Evolutionary conservation across 2,329 filamentous ascomycete genomes (phyloP).

Genomic region (Rutstroemia sp.): DNA sequence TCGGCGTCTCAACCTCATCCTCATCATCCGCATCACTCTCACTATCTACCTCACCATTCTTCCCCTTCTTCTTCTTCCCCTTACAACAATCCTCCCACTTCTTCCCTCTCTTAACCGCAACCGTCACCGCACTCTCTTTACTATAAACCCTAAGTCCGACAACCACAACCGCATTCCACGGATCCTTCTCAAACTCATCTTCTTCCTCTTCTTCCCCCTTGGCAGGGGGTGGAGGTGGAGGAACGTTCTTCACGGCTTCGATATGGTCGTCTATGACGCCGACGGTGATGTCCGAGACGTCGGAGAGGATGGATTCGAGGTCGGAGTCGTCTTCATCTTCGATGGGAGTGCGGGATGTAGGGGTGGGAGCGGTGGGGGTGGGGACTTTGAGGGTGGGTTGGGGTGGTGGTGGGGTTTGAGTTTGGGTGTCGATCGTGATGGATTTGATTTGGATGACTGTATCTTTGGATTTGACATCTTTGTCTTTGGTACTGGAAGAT

Average conservation of each 20-base stretch:
- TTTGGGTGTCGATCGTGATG: not conserved
- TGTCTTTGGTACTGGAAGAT: conserved; percentile 6
- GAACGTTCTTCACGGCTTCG: conserved; percentile 11
- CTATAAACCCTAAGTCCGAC: conserved; percentile 55
- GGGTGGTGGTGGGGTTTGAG: not conserved
- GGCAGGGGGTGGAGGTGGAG: conserved; percentile 10
- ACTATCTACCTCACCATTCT: conserved; percentile 39
- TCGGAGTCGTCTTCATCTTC: conserved; percentile 9
- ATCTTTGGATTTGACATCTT: not conserved
- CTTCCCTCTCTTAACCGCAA: conserved; percentile 21
- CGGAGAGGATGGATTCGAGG: conserved; percentile 17
- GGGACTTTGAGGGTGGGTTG: not conserved
- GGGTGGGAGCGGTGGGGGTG: not conserved
- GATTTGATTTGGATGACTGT: conserved; percentile 1
- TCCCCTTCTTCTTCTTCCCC: conserved; percentile 20
- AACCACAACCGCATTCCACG: conserved; percentile 57
- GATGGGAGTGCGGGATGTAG: not conserved
- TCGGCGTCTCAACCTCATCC: not conserved
- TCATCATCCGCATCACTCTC: conserved; percentile 31
- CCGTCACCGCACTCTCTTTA: conserved; percentile 32
- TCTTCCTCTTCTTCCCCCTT: conserved; percentile 37
- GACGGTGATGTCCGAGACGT: conserved; percentile 16
- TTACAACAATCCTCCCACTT: conserved; percentile 14
- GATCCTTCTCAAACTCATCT: conserved; percentile 47
- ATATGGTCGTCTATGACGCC: conserved; percentile 16